Evolutionary conservation across 1,139 yeast genomes (phyloP).

Genomic region (Pneumocystis carinii): DNA sequence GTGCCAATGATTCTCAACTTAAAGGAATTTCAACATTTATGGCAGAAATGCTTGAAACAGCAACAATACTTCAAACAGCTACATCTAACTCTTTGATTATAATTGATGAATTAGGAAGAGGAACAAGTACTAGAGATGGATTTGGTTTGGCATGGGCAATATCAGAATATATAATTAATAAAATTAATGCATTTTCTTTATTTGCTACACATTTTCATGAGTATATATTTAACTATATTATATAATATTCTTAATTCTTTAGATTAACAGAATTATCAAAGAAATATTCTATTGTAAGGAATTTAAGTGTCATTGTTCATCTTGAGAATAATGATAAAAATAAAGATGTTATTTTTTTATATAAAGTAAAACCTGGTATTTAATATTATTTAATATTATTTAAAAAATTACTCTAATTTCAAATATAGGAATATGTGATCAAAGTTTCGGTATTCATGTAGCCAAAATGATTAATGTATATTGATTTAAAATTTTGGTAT

Average conservation of each 20-base stretch:
- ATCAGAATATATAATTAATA: conserved; percentile 62
- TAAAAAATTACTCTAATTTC: conserved; percentile 72
- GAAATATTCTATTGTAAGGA: conserved; percentile 45
- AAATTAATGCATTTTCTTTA: conserved; percentile 60
- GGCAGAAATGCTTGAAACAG: conserved; percentile 96
- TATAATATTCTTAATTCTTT: background rate
- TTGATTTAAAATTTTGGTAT: background rate
- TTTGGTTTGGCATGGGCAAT: conserved; percentile 97
- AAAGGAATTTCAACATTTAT: conserved; percentile 94
- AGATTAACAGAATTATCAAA: conserved; percentile 56
- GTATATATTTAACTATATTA: conserved; percentile 6
- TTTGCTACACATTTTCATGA: conserved; percentile 98
- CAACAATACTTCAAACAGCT: conserved; percentile 78
- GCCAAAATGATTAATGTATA: conserved; percentile 46
- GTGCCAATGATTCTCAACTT: conserved; percentile 93
- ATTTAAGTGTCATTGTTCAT: conserved; percentile 89
- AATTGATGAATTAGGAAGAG: conserved; percentile 91
- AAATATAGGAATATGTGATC: conserved; percentile 80
- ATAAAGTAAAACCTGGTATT: background rate
- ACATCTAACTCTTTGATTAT: conserved; percentile 71
- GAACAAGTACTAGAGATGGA: conserved; percentile 94
- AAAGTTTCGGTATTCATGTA: conserved; percentile 92
- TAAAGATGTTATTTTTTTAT: conserved; percentile 14
- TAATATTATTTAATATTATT: conserved; percentile 11
- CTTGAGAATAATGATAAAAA: conserved; percentile 34